Conservation (phyloP, 805 yeast genomes). For the Candida krabiensis region DNA sequence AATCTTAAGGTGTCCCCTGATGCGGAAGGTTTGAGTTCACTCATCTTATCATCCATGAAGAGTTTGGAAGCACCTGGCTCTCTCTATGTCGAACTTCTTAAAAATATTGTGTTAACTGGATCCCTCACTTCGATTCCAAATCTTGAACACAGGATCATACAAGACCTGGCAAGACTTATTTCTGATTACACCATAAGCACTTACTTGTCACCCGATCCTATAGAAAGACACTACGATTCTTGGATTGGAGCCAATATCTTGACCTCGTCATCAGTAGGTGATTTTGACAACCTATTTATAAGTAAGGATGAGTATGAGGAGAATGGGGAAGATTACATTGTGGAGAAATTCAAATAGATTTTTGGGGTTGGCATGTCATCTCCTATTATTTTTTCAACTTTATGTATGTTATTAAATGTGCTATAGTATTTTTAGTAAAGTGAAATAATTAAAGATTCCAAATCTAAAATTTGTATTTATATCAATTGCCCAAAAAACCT, state of each 20-base stretch:
- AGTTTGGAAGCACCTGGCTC: constrained; percentile 45
- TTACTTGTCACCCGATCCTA: constrained; percentile 38
- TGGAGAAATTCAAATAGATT: constrained; percentile 43
- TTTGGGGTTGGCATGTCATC: too few relatives aligned
- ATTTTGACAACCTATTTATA: constrained; percentile 57
- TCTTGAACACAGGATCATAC: constrained; percentile 52
- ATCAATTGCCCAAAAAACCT: too few relatives aligned
- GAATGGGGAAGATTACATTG: constrained; percentile 49
- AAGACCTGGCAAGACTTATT: constrained; percentile 54
- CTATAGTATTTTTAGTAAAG: too few relatives aligned
- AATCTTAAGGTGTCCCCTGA: constrained; percentile 46
- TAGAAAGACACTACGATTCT: constrained; percentile 57
- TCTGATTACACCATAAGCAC: constrained; percentile 49
- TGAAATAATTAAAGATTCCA: too few relatives aligned
- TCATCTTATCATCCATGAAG: constrained; percentile 44
- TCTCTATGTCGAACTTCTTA: constrained; percentile 39
- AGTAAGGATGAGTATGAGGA: constrained; percentile 67
- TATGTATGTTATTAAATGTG: too few relatives aligned
- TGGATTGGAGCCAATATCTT: constrained; percentile 78
- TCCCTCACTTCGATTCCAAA: constrained; percentile 57
- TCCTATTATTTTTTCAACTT: too few relatives aligned
- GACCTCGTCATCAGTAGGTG: constrained; percentile 51
- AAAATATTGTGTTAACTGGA: constrained; percentile 60
- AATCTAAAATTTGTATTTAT: too few relatives aligned
- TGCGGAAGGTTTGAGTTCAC: constrained; percentile 49